These are phyloP conservation scores for Acacia confusa DNA, from an alignment of 306 rosid genomes.

Conservation along the genomic window DNA sequence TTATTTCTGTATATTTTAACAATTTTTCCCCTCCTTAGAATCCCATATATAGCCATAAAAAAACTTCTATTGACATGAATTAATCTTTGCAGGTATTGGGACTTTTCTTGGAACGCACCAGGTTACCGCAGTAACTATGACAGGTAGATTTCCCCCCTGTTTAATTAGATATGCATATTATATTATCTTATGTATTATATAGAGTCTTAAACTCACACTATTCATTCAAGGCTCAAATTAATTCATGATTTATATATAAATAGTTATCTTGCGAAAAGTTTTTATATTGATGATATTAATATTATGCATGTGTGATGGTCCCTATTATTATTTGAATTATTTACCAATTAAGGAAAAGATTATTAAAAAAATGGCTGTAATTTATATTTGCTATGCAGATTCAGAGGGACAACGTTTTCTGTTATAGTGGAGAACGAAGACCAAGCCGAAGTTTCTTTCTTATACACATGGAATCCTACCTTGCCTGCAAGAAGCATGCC, in stretches of 20 bases:
- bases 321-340: not conserved
- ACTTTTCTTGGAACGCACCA: slow-evolving; percentile 48
- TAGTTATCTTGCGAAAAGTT: not conserved
- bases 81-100: slow-evolving; percentile 53
- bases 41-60: not conserved
- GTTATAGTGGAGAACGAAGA: slow-evolving; percentile 30
- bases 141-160: slow-evolving; percentile 35
- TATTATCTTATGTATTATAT: not conserved
- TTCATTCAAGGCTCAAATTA: too few species aligned
- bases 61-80: not conserved
- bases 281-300: not conserved
- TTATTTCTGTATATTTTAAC: not conserved
- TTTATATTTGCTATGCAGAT: slow-evolving; percentile 28
- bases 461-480: slow-evolving; percentile 34
- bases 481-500: slow-evolving; percentile 21
- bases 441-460: slow-evolving; percentile 60
- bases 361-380: not conserved
- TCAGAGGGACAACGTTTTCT: slow-evolving; percentile 34
- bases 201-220: not conserved
- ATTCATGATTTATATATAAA: too few species aligned
- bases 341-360: not conserved
- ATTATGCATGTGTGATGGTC: not conserved
- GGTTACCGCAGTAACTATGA: not conserved
- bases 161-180: not conserved
- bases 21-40: not conserved